Evolutionary conservation across 352 stramenopile genomes (phyloP), one percentile per base, ranked within the genome.

Genomic region (Blastocystis sp.): DNA sequence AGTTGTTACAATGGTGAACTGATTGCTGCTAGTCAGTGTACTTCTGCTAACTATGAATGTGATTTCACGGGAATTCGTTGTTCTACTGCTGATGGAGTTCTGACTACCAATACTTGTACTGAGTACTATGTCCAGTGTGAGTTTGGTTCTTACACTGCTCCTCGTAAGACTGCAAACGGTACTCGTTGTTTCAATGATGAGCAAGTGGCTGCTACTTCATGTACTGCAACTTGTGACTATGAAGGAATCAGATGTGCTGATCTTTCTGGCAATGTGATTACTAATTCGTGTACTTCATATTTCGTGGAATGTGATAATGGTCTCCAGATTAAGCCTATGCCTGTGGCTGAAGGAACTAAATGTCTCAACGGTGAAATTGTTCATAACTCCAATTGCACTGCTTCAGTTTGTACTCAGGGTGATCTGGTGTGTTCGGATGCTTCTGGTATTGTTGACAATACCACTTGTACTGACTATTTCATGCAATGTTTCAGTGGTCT

Each of bases 121-220:
- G 46, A 74, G n/a, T 78, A 87, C 42, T 87, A 87, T 42, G 49
- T 87, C 0, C 77, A 87, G 65, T 87, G 77, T 29, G 77, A 87
- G 49, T 87, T 87, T 46, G 77, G 77, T 19, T 42, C 35, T 6
- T 87, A 78, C 43, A 74, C 77, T 11, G n/a, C 71, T 32, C 77
- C 77, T 78, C 77, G 77, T 32, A 59, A 19, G 21, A 61, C 43
- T 16, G 77, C 77, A 12, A 77, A 87, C 49, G 77, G 77, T 37
- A 87, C 77, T 19, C 54, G 32, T 19, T 87, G 77, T 61, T 77
- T 29, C 65, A 87, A 87, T 54, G 43, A 78, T 42, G 59, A 87
- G 59, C 77, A 87, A 27, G 65, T 87, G n/a, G 7, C 32, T 14
- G n/a, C 77, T 7, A 46, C 59, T 39, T n/a, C 59, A 12, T 87